Base-by-base conservation (phyloP, 2,329 filamentous ascomycete species). In the Cordyceps cicadae region DNA sequence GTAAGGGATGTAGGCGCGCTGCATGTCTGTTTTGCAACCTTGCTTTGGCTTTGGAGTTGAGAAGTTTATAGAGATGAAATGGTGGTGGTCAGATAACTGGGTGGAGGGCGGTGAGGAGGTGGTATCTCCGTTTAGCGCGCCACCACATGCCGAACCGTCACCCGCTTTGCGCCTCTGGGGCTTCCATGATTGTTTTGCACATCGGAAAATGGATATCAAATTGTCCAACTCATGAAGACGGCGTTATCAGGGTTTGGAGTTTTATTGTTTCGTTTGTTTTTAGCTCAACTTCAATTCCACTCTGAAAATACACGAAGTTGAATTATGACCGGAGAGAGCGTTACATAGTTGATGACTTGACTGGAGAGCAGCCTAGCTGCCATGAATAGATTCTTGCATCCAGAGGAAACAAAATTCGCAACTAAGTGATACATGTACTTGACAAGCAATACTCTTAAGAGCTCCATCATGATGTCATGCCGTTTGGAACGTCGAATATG, bases 1-100 rank as follows among this genome's bases (percentile, higher is more conserved):
- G 69, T 93, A 71, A 76, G 63, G 54, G 37, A 49, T 26, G 11
- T 14, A 17, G 15, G 8, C 5, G 14, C 21, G 14, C 15, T 29
- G n/a, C 8, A 17, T 21, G 17, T 29, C n/a, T 34, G 52, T 46
- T 19, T 17, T 32, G 32, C 19, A 11, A 21, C 14, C 29, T 45
- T 26, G 12, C 39, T 46, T 46, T 24, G n/a, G 11, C 9, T 26
- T 21, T 11, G 24, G 39, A 39, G 26, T 49, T 48, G 19, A 58
- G 19, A 58, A n/a, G 17, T 29, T 29, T 3, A 29, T 49, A 60
- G 19, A n/a, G 32, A 32, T 32, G 29, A 17, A 45, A 12, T 17
- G 5, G 21, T 37, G 52, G 15, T 29, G 4, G 24, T 24, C 24
- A 24, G 24, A 24, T 2, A 24, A 24, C 24, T 4, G 8, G 14